These are phyloP conservation scores for Pinus taeda DNA, from an alignment of 75 land plant genomes.

Conservation along the genomic window DNA sequence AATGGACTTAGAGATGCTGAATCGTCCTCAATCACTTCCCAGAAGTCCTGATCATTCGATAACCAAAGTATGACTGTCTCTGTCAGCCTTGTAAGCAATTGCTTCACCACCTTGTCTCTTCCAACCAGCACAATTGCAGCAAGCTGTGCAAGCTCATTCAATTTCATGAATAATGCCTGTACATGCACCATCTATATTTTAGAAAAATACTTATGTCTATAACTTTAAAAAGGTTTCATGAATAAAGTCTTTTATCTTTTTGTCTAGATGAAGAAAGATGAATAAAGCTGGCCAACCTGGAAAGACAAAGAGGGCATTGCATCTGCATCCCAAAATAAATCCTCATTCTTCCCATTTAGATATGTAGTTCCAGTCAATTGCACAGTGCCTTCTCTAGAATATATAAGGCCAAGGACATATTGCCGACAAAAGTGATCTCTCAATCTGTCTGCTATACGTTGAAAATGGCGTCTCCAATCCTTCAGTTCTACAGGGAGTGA, in stretches of 20 bases:
- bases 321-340: constrained; percentile 44
- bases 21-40: constrained; percentile 79
- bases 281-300: constrained; percentile 38
- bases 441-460: constrained; percentile 63
- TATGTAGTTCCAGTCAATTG: constrained; percentile 62
- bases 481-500: constrained; percentile 41
- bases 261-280: not conserved
- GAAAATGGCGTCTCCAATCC: constrained; percentile 75
- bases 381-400: constrained; percentile 68
- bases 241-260: not conserved
- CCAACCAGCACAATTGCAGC: constrained; percentile 74
- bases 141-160: constrained; percentile 65
- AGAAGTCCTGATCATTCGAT: constrained; percentile 77
- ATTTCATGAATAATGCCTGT: constrained; percentile 70
- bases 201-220: not conserved
- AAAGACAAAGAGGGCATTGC: constrained; percentile 84
- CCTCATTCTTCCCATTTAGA: constrained; percentile 44
- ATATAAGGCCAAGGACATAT: constrained; percentile 69
- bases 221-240: not conserved
- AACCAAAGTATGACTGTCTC: constrained; percentile 80
- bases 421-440: constrained; percentile 75
- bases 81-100: constrained; percentile 64
- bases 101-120: constrained; percentile 70
- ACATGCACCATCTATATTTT: constrained; percentile 6
- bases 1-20: constrained; percentile 47